Percentiles rank a stretch among this genome's conserved stretches.
These are phyloP conservation scores for Verticillium nubilum DNA, from an alignment of 2,329 filamentous ascomycete genomes.

Conservation along the genomic window DNA sequence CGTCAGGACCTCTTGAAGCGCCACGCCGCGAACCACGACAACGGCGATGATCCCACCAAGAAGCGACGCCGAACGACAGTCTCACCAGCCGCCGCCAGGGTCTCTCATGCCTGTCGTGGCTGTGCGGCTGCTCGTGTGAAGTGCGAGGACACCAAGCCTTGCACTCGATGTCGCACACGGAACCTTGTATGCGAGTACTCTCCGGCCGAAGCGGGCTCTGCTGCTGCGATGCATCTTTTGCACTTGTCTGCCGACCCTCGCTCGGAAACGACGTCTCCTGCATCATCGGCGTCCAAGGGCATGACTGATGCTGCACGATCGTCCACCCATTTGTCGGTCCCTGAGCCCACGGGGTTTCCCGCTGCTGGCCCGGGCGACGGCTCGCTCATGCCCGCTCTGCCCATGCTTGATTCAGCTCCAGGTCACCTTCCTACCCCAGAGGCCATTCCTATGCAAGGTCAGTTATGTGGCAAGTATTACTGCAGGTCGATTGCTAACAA, in stretches of 20 bases:
- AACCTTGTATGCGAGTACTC: conserved; percentile 38
- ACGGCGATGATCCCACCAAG: conserved; percentile 37
- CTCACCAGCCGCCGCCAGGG: conserved; percentile 40
- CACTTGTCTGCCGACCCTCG: conserved; percentile 34
- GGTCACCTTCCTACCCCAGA: not conserved
- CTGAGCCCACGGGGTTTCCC: not conserved
- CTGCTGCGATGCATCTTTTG: conserved; percentile 36
- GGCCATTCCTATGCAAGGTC: not conserved
- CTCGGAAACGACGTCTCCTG: conserved; percentile 5
- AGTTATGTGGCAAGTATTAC: not conserved
- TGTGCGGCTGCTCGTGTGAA: conserved; percentile 49
- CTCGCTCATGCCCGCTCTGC: not conserved
- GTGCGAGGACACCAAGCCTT: conserved; percentile 50
- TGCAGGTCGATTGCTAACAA: not conserved
- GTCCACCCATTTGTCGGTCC: not conserved
- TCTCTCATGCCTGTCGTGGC: conserved; percentile 46
- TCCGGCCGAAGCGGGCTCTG: conserved; percentile 29
- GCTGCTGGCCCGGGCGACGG: not conserved
- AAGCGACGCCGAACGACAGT: conserved; percentile 40
- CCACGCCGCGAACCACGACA: conserved; percentile 45
- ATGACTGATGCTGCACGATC: not conserved
- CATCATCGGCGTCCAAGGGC: conserved; percentile 1
- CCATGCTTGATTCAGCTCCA: not conserved
- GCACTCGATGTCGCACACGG: conserved; percentile 42
- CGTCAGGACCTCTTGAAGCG: conserved; percentile 48